Evolutionary conservation across 768 basidiomycete genomes (phyloP), one percentile per base, ranked within the genome.

Genomic region (Saitozyma podzolica): DNA sequence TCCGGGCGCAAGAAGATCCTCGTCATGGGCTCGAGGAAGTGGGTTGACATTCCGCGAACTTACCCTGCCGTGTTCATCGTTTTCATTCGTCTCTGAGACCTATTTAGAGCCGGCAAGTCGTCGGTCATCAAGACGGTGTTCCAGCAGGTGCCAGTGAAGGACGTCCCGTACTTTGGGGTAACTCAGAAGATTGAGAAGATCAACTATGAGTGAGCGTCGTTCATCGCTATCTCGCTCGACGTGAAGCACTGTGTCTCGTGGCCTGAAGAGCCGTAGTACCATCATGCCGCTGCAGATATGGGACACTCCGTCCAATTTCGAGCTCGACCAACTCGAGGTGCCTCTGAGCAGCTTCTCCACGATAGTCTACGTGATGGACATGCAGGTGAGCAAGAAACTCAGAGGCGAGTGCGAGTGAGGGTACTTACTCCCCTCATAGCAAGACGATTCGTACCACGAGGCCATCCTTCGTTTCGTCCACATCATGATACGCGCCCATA

Each of bases 301-400:
- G 92, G 93, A 96, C 74, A 91, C 92, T 70, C 95, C 94, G 0
- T 90, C 90, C 29, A 91, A 88, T 63, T 85, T 87, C 59, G 87
- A 91, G 5, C 85, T 89, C 11, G 89, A 92, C 20, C 85, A 87
- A n/a, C 84, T 95, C 29, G 76, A 77, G 45, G 71, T 85, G 8
- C 85, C 89, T 8, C 84, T 96, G 43, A 85, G 87, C 50, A 85
- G 89, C 40, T 92, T 96, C 70, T 84, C 90, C 2, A 87, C 89
- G 2, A 84, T 97, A 71, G 86, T 97, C 58, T 98, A 93, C 68
- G 92, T 97, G 37, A 89, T 97, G 67, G 95, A 98, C 73, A 94
- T 96, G 58, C 89, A 92, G 80, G 92, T 91, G 72, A 71, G 87
- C 78, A 29, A 29, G 29, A 8, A 47, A 40, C 19, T 42, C 58